A percentile compares a stretch with the other conserved stretches of the same genome.
phyloP scores from a whole-genome alignment of 495 filamentous ascomycete genomes.

The Annulohypoxylon stygium region DNA sequence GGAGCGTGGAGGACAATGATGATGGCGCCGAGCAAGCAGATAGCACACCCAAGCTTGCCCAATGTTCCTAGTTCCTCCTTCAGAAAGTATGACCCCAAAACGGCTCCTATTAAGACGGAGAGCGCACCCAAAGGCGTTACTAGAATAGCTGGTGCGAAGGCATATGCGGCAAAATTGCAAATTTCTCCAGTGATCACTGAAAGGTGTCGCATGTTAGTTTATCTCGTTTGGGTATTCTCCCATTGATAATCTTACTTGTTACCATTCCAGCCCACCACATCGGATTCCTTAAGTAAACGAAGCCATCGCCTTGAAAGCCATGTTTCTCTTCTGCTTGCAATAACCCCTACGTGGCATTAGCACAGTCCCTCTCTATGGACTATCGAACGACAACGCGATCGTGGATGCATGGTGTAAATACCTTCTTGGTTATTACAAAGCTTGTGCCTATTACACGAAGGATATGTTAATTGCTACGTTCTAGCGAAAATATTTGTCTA shows the following conservation, averaged over 20 bases:
- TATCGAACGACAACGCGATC: constrained; percentile 10
- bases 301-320: constrained; percentile 97
- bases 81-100: constrained; percentile 93
- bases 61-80: constrained; percentile 88
- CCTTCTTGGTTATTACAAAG: constrained; percentile 95
- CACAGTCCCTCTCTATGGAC: constrained; percentile 2
- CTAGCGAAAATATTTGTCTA: background rate
- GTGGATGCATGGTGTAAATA: constrained; percentile 52
- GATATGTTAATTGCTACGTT: constrained; percentile 45
- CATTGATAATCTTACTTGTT: constrained; percentile 71
- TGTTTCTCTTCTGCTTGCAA: constrained; percentile 89
- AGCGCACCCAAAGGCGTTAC: constrained; percentile 95
- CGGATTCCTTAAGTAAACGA: constrained; percentile 89
- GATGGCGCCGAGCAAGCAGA: constrained; percentile 95
- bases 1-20: constrained; percentile 98
- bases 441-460: constrained; percentile 73
- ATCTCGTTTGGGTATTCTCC: background rate
- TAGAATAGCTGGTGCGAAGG: constrained; percentile 96
- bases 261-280: constrained; percentile 95
- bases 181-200: constrained; percentile 87
- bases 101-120: constrained; percentile 93
- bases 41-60: constrained; percentile 94
- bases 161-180: constrained; percentile 97
- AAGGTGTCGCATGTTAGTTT: constrained; percentile 31
- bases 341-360: constrained; percentile 72